Base-by-base conservation (phyloP, 1,139 yeast species). In the Magnusiomyces magnusii region DNA sequence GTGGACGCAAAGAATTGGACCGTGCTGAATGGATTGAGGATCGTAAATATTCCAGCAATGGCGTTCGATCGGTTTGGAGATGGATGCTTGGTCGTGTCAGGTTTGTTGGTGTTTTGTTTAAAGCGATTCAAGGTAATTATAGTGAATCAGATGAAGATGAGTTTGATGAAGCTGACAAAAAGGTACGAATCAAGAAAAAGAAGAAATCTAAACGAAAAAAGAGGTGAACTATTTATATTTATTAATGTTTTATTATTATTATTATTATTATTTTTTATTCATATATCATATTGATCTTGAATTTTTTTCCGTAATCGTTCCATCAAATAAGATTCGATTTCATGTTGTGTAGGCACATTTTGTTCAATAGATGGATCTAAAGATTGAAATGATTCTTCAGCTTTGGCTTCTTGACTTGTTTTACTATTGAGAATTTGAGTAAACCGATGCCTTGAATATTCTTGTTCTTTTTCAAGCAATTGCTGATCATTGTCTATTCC, bases 1-100 rank as follows among this genome's bases (percentile, higher is more conserved):
- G 88, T 0, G 95, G 95, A 1, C 78, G 95, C 66, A 79, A 91
- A 56, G 95, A 87, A 51, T 69, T 75, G 67, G 77, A 74, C 56
- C 64, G 68, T n/a, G 68, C 70, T 36, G 75, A 67, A 49, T 73
- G 76, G 76, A 71, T 63, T 17, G 76, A 73, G 56, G 76, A 73
- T 60, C 68, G 76, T 21, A 71, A 71, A 13, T 72, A 70, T 24
- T 24, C 47, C 17, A 17, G 28, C 3, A 25, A 25, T 27, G 34
- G 47, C 9, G 15, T 52, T 3, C 19, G 19, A 15, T 9, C 31
- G 3, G 27, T 52, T 25, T 52, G 55, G 55, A 41, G 55, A 52
- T 52, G 55, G 55, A 52, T 52, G n/a, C 23, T 52, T 17, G 55
- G 55, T 10, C 55, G 55, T 41, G 23, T 52, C 21, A 17, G 55